Base-by-base conservation (phyloP, 306 rosid species). In the Vachellia pachyceras region DNA sequence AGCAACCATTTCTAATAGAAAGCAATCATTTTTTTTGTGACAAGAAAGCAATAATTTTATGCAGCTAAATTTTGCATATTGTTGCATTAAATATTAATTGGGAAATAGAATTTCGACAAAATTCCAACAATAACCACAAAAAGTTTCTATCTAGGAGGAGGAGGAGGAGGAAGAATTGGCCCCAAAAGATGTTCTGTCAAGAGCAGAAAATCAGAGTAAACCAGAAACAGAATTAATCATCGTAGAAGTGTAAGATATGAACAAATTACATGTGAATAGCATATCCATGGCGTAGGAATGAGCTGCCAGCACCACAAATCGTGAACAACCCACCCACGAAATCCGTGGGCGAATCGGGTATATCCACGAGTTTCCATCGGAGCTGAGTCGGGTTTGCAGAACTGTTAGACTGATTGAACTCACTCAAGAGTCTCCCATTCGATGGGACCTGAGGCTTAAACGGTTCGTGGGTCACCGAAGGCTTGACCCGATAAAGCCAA, bases 391-490 rank as follows among this genome's bases (percentile, higher is more conserved):
- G 99, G 67, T 90, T 93, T 60, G 95, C 66, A 20, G 87, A 87
- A 84, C 90, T 88, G 77, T 84, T 95, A 3, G 95, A 83, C 20
- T 85, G 78, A 69, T 86, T 81, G 84, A 95, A 95, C 82, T 92
- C 97, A 36, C 94, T 87, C 72, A 92, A 71, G 11, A 95, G 85
- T 61, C 75, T 90, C 64, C 55, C 85, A 50, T 89, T 87, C 25
- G 22, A 36, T 2, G 93, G 91, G 33, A 78, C 84, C 46, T 92
- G 91, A 7, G 89, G 84, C 86, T 80, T 80, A 72, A 95, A 95
- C 60, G 99, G 99, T 80, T 91, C 91, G 22, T 95, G 99, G 7
- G 99, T 95, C 61, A 95, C 99, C 58, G 99, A 95, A 3, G 99
- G 99, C 80, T 91, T 93, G 71, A 95, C 80, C 82, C 97, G 94